Conservation (phyloP, 2,329 filamentous ascomycete species). For the Talaromyces atroroseus region DNA sequence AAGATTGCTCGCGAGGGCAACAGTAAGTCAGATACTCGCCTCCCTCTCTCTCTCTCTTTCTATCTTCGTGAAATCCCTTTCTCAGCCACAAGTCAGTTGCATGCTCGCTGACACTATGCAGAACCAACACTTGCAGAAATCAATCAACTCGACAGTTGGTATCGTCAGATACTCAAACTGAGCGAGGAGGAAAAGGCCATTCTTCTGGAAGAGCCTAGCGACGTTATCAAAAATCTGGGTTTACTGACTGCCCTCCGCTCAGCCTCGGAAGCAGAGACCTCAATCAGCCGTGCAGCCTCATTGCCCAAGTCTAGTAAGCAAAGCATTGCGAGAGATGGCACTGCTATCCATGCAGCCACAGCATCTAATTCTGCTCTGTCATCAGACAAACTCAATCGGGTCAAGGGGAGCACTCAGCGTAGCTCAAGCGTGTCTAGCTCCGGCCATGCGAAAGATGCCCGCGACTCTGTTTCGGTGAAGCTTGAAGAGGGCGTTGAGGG, state of each 20-base stretch:
- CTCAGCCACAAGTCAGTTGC: not conserved
- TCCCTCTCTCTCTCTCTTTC: not conserved
- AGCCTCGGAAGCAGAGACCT: slow-evolving; percentile 43
- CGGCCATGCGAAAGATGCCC: slow-evolving; percentile 32
- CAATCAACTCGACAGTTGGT: slow-evolving; percentile 41
- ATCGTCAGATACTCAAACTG: slow-evolving; percentile 43
- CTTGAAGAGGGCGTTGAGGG: slow-evolving; percentile 41
- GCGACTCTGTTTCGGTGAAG: slow-evolving; percentile 34
- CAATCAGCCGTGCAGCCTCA: slow-evolving; percentile 31
- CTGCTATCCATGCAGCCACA: slow-evolving; percentile 41
- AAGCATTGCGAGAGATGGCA: slow-evolving; percentile 40
- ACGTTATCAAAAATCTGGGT: slow-evolving; percentile 47
- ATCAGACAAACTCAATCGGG: slow-evolving; percentile 40
- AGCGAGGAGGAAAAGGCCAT: slow-evolving; percentile 46
- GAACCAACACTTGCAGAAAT: slow-evolving; percentile 36
- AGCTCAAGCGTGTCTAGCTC: slow-evolving; percentile 41
- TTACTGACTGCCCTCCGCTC: slow-evolving; percentile 46
- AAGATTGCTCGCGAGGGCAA: slow-evolving; percentile 39
- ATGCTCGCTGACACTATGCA: slow-evolving; percentile 13
- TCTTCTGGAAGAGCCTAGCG: slow-evolving; percentile 44
- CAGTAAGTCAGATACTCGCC: slow-evolving; percentile 29
- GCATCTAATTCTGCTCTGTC: slow-evolving; percentile 31
- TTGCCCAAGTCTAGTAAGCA: slow-evolving; percentile 44
- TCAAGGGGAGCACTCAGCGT: slow-evolving; percentile 36
- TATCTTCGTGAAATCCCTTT: not conserved